phyloP scores from a whole-genome alignment of 306 rosid genomes.

The Alnus glutinosa region DNA sequence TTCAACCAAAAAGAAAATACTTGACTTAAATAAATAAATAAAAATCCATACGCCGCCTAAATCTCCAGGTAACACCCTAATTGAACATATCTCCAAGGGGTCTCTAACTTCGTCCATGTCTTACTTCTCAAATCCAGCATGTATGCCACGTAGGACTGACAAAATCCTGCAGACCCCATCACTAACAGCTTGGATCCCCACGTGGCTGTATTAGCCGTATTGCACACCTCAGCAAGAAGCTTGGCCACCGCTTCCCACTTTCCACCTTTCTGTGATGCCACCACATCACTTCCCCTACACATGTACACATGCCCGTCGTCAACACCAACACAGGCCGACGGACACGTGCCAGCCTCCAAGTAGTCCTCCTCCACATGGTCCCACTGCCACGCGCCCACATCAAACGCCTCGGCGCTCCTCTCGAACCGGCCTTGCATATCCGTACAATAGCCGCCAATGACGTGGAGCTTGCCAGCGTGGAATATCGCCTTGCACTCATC shows the following conservation, averaged over 20 bases:
- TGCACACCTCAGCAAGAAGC: constrained; percentile 45
- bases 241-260: constrained; percentile 46
- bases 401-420: constrained; percentile 52
- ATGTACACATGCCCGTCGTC: constrained; percentile 27
- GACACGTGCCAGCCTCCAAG: constrained; percentile 45
- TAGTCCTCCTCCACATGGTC: constrained; percentile 29
- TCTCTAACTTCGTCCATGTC: constrained; percentile 44
- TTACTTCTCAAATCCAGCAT: constrained; percentile 25
- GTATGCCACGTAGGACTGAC: constrained; percentile 46
- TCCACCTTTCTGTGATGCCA: not conserved
- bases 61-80: constrained; percentile 59
- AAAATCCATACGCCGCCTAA: too few relatives aligned
- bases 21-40: too few relatives aligned
- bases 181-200: constrained; percentile 38
- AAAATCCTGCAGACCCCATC: constrained; percentile 50
- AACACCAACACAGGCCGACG: constrained; percentile 40
- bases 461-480: constrained; percentile 31
- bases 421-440: constrained; percentile 68
- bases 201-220: constrained; percentile 36
- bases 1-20: too few relatives aligned
- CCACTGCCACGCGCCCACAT: constrained; percentile 54
- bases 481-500: constrained; percentile 70
- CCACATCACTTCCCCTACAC: constrained; percentile 39
- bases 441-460: constrained; percentile 65
- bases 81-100: constrained; percentile 52